These are phyloP conservation scores for Mucor piriformis DNA, from an alignment of 371 early-diverging fungal genomes.

Conservation along the genomic window DNA sequence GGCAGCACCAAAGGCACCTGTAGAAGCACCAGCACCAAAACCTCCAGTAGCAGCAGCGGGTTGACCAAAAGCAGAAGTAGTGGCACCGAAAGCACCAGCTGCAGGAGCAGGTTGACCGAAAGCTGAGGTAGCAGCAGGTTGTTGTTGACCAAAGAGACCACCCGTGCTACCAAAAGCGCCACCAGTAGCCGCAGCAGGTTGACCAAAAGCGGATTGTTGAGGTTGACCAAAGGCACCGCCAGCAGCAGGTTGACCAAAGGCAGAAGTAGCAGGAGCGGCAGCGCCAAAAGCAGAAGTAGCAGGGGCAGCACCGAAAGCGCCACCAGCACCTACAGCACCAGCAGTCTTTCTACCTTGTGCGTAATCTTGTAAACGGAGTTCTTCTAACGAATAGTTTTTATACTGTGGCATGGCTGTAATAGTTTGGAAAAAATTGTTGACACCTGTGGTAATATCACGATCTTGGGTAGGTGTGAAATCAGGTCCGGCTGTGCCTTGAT, in stretches of 20 bases:
- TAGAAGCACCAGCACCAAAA: conserved; percentile 32
- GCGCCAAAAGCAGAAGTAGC: conserved; percentile 42
- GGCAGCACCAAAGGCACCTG: conserved; percentile 32
- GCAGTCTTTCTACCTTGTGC: conserved; percentile 78
- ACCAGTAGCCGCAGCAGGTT: conserved; percentile 23
- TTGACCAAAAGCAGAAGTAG: conserved; percentile 42
- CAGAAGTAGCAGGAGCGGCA: conserved; percentile 26
- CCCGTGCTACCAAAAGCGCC: conserved; percentile 48
- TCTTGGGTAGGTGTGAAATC: conserved; percentile 71
- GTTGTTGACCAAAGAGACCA: conserved; percentile 36
- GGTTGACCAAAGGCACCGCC: conserved; percentile 22
- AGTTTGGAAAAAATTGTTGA: conserved; percentile 70
- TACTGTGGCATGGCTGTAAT: conserved; percentile 94
- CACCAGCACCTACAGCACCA: conserved; percentile 41
- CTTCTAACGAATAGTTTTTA: conserved; percentile 85
- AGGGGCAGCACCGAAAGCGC: conserved; percentile 50
- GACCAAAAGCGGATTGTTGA: conserved; percentile 39
- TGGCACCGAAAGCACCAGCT: conserved; percentile 18
- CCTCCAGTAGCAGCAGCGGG: conserved; percentile 28
- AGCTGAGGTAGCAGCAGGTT: conserved; percentile 22
- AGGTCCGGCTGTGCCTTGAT: conserved; percentile 81
- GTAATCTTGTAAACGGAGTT: conserved; percentile 92
- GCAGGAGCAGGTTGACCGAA: conserved; percentile 34
- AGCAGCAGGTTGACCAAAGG: conserved; percentile 32
- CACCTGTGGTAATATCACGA: conserved; percentile 60